These are phyloP conservation scores for Globisporangium paroecandrum DNA, from an alignment of 352 stramenopile genomes.

Conservation along the genomic window DNA sequence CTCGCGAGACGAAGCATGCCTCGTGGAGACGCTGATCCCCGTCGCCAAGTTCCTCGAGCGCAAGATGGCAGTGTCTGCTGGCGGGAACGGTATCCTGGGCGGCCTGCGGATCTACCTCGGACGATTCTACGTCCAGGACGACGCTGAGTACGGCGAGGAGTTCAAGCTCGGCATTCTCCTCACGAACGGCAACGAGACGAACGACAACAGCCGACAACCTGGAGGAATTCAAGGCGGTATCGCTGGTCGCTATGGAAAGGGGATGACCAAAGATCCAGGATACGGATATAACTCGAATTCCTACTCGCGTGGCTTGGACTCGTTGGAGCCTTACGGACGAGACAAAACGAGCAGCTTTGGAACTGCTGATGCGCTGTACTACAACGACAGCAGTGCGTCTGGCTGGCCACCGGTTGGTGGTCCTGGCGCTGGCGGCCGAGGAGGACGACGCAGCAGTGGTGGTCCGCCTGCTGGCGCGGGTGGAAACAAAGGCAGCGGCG, in stretches of 20 bases:
- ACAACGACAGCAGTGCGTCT: constrained; percentile 24
- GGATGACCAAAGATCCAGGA: constrained; percentile 23
- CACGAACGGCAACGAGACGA: constrained; percentile 32
- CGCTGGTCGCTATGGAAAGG: constrained; percentile 6
- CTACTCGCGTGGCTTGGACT: constrained; percentile 21
- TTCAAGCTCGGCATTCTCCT: constrained; percentile 77
- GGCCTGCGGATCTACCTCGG: constrained; percentile 70
- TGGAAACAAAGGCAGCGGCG: background rate
- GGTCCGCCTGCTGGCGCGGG: background rate
- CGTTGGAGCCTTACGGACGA: constrained; percentile 23
- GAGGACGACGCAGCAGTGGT: background rate
- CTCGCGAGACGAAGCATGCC: constrained; percentile 41
- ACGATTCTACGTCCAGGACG: constrained; percentile 71
- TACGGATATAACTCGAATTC: constrained; percentile 31
- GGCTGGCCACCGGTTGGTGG: constrained; percentile 25
- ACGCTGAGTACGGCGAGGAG: constrained; percentile 60
- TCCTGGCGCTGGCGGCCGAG: background rate
- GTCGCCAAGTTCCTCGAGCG: constrained; percentile 65
- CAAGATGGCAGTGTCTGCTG: constrained; percentile 38
- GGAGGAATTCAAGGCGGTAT: background rate
- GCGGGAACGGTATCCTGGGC: constrained; percentile 43
- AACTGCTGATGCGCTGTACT: constrained; percentile 30
- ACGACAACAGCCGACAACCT: constrained; percentile 3
- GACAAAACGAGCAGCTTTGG: constrained; percentile 26
- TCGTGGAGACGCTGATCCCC: constrained; percentile 59